Base-by-base conservation (phyloP, 306 rosid species). In the Phaseolus lunatus region DNA sequence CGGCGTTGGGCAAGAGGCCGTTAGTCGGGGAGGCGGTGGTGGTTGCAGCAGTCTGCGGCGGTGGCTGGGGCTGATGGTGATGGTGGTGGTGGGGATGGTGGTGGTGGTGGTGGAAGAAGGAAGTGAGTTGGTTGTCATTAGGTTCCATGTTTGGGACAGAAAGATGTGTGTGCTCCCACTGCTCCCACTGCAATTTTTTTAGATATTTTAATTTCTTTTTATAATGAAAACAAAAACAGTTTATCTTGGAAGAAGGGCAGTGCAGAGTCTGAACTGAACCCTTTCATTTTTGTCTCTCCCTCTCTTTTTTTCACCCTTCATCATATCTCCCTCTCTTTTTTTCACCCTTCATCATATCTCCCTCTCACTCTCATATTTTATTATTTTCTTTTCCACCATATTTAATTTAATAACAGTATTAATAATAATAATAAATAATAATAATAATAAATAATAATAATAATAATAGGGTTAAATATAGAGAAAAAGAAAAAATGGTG, bases 41-140 rank as follows among this genome's bases (percentile, higher is more conserved):
- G 4, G 64, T 3, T 77, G 63, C 27, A 81, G 83, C 3, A 82
- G 85, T 1, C 9, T 33, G 70, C 0, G 35, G 78, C 4, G 81
- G 57, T n/a, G 70, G 68, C 3, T 37, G 90, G 2, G 18, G 83
- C 9, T 79, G 87, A 6, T 57, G 78, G 73, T 65, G 93, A 24
- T 62, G 72, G 0, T 43, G 82, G n/a, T 75, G 86, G 44, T 62
- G 84, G 2, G 73, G 84, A 57, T 58, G 81, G 11, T 64, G 84
- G 16, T 78, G 61, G 62, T 82, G 85, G 58, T 82, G 85, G 80
- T 80, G 90, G 83, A 54, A 90, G 92, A 85, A 94, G 82, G 93
- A 91, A 90, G 86, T 86, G 79, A 93, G 84, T 83, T 87, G 97
- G 90, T 86, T 91, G 69, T 93, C 96, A 85, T 86, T 94, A 79